phyloP scores from a whole-genome alignment of 106 monocot genomes.

The Gastrodia elata region DNA sequence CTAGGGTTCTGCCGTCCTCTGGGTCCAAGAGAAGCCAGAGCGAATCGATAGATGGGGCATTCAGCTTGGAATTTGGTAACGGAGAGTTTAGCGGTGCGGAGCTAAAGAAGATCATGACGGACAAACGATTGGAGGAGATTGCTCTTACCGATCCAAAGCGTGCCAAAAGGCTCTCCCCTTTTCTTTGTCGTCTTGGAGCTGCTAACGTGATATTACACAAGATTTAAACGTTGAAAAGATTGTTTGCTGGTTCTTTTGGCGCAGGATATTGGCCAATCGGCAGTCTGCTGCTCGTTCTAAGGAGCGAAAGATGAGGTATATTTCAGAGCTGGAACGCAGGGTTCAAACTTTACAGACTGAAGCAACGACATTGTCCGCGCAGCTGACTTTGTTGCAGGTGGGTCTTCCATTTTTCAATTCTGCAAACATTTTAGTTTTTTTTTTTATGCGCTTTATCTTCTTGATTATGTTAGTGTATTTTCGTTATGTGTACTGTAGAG shows the following conservation, averaged over 20 bases:
- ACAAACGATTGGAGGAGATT: slow-evolving; percentile 52
- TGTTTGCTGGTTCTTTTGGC: not conserved
- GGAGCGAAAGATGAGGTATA: slow-evolving; percentile 66
- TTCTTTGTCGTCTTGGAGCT: not conserved
- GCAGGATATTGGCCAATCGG: slow-evolving; percentile 68
- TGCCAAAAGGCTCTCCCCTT: slow-evolving; percentile 32
- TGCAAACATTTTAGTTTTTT: slow-evolving; percentile 1
- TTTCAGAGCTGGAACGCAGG: slow-evolving; percentile 66
- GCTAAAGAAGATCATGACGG: slow-evolving; percentile 54
- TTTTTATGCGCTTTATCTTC: not conserved
- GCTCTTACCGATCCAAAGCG: slow-evolving; percentile 40
- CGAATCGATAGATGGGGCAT: slow-evolving; percentile 16
- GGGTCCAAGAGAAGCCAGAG: slow-evolving; percentile 26
- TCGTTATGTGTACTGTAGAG: slow-evolving; percentile 33
- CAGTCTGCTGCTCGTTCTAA: slow-evolving; percentile 85
- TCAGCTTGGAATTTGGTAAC: slow-evolving; percentile 45
- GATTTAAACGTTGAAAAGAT: not conserved
- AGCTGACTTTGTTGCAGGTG: slow-evolving; percentile 74
- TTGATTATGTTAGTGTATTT: not conserved
- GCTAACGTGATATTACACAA: not conserved
- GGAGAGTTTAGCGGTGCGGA: slow-evolving; percentile 48
- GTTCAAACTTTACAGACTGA: slow-evolving; percentile 78
- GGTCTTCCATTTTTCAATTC: not conserved
- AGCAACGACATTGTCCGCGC: slow-evolving; percentile 66
- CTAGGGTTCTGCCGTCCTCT: slow-evolving; percentile 12